phyloP scores from a whole-genome alignment of 106 monocot genomes.

The Dioscorea dumetorum region DNA sequence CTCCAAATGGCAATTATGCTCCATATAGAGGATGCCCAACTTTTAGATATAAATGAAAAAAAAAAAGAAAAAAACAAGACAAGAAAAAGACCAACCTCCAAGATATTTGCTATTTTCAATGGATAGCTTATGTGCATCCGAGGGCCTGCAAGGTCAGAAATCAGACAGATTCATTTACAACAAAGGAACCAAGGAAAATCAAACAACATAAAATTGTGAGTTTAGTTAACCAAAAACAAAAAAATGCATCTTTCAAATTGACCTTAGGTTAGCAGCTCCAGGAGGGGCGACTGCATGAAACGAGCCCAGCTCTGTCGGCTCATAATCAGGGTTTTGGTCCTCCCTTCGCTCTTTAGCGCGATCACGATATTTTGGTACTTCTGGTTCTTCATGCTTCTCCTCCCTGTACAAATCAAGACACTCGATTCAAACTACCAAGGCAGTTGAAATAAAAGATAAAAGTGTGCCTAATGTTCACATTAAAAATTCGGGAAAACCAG shows the following conservation, averaged over 20 bases:
- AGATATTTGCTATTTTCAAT: constrained; percentile 99
- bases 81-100: constrained; percentile 65
- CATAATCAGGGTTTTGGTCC: constrained; percentile 98
- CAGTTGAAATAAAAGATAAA: not conserved
- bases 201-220: no score
- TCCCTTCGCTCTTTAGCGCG: constrained; percentile 98
- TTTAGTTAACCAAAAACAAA: no score
- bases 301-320: constrained; percentile 80
- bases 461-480: not conserved
- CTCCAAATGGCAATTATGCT: no score
- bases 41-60: no score
- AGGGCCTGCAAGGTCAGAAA: constrained; percentile 39
- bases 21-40: no score
- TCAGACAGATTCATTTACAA: not conserved
- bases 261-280: constrained; percentile 80
- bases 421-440: not conserved
- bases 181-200: no score
- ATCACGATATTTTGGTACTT: constrained; percentile 83
- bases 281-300: constrained; percentile 98
- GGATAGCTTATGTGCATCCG: constrained; percentile 88
- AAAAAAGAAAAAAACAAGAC: no score
- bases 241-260: not conserved
- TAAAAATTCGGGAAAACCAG: no score
- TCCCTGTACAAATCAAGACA: constrained; percentile 42
- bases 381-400: constrained; percentile 83